Base-by-base conservation (phyloP, 331 rosid genomes). In the Telfairia occidentalis region DNA sequence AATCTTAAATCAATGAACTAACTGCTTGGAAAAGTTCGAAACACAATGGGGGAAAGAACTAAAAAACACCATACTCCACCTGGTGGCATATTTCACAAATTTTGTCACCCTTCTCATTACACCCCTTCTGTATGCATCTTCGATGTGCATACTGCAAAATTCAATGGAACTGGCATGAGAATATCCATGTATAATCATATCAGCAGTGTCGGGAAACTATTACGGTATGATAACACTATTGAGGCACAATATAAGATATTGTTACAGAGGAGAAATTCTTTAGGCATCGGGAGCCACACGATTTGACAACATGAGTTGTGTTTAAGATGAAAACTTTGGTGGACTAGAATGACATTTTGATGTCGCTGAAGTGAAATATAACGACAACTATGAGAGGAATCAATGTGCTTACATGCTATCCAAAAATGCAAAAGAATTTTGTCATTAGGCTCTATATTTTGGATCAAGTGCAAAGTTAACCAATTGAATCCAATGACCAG, bases 61-160 rank as follows among this genome's bases (percentile, higher is more conserved):
- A 77, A 52, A 19, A 19, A 71, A 53, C 29, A 45, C 24, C 21
- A 54, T 24, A 78, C 79, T 76, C 64, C 81, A 90, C 99, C 97
- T 95, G 94, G 64, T 85, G 97, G 85, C 99, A 95, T 83, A 95
- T 95, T 88, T 95, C 99, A 79, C 99, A 95, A 21, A 81, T 71
- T 43, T 92, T 92, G 82, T 95, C 90, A 34, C 99, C 97, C 82
- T 95, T 95, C 86, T 92, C 99, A 76, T 95, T 86, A 71, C 99
- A 95, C 99, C 99, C 92, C 76, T 88, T 81, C 72, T 95, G 99
- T 77, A 95, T 81, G 64, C 99, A 95, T 81, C 85, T 86, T 37
- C 97, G 88, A 86, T 95, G 99, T 2, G 96, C 99, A 5, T 90
- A 95, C 99, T 95, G 90, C 89, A 88, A 80, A 74, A 81, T 18